Percentiles rank a stretch among this genome's conserved stretches.
Evolutionary conservation across 1,284 basidiomycete species (phyloP).

Genomic region (Pyrrhoderma noxium): DNA sequence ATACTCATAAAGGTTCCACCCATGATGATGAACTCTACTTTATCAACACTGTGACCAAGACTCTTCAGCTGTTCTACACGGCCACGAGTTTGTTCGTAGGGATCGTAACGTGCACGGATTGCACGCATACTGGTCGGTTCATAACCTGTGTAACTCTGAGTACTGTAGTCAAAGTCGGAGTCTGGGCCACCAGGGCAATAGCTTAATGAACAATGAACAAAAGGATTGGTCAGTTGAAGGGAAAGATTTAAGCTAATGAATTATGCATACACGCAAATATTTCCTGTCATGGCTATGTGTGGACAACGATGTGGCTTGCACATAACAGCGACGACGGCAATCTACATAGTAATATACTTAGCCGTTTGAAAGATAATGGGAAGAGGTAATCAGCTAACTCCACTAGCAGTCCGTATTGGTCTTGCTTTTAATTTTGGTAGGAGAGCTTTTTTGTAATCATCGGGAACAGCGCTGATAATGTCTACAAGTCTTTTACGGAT

Average conservation of each 20-base stretch:
- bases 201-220: constrained; percentile 34
- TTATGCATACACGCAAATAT: constrained; percentile 88
- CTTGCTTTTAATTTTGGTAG: constrained; percentile 89
- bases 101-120: constrained; percentile 96
- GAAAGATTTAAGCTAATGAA: no score
- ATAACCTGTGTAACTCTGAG: constrained; percentile 96
- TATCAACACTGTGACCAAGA: constrained; percentile 95
- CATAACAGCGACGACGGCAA: constrained; percentile 99
- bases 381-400: constrained; percentile 45
- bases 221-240: no score
- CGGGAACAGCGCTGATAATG: constrained; percentile 97
- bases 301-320: constrained; percentile 99
- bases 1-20: constrained; percentile 99
- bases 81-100: constrained; percentile 95
- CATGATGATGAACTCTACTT: constrained; percentile 99
- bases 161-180: constrained; percentile 99
- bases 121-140: constrained; percentile 99
- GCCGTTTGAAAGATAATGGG: constrained; percentile 1
- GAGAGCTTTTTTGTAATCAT: constrained; percentile 90
- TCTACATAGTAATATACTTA: constrained; percentile 45
- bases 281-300: constrained; percentile 99
- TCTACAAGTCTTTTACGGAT: constrained; percentile 60
- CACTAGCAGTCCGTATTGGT: constrained; percentile 96
- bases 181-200: constrained; percentile 99
- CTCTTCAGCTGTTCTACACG: constrained; percentile 93